Base-by-base conservation (phyloP, 768 basidiomycete genomes). In the Hericium erinaceus region DNA sequence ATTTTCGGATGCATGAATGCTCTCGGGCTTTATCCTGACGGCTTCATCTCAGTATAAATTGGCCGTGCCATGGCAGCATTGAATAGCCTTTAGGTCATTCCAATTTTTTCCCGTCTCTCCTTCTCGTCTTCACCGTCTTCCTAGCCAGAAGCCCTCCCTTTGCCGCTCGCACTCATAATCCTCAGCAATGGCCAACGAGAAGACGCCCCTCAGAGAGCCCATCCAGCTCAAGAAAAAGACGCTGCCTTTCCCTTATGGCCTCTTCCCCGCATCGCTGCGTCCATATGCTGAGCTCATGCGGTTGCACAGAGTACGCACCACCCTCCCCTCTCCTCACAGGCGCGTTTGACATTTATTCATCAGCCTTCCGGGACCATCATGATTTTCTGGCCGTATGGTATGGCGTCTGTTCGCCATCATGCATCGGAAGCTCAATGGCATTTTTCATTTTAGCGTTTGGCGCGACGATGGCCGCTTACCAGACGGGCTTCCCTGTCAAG, bases 381-480 rank as follows among this genome's bases (percentile, higher is more conserved):
- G 54, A 55, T 55, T 22, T 55, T 55, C 33, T 55, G 54, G 54
- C 54, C 54, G 3, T 55, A 37, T 8, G 54, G 54, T 55, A 16
- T 20, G 54, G 41, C 41, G 20, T 33, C 33, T 10, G 7, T 1
- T 9, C 9, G 38, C 11, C 15, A 18, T 6, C 52, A n/a, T 16
- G 10, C 39, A n/a, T 13, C 18, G 52, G 18, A 53, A 6, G n/a
- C 16, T 39, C 26, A 18, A 18, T 15, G 8, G 15, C 28, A 39
- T 5, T 18, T 39, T 33, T 18, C 33, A 15, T 15, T 10, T 11
- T 37, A 55, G 54, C 54, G 2, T 55, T 26, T 26, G 44, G 54
- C 24, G 18, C 38, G 39, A 55, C 54, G 15, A 55, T 55, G 54
- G 33, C 54, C 4, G 54, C 54, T 4, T 39, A 44, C 54, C 22